Evolutionary conservation across 1,284 basidiomycete species (phyloP), one percentile per base, ranked within the genome.

Genomic region (Cryptococcus sp.): DNA sequence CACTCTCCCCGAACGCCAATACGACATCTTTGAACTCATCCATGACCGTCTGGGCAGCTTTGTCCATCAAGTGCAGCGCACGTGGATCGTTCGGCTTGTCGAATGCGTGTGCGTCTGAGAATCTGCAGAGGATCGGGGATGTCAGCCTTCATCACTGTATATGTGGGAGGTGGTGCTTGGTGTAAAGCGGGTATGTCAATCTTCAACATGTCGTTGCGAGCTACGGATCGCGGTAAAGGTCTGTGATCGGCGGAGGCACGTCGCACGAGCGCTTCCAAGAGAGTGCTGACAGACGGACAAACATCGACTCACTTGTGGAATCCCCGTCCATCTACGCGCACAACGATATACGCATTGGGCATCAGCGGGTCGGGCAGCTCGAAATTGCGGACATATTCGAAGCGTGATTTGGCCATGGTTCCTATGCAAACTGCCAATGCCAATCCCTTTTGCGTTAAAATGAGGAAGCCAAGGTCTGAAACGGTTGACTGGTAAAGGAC

Each of bases 1-100:
- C 96, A 43, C 92, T 95, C 81, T 99, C 91, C 1, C 95, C 95
- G 75, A 96, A 99, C 0, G 85, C 95, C 30, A 94, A 82, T 6
- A 91, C 80, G 52, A 95, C 85, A 72, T 94, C 91, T 47, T 85
- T 84, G 70, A 89, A 88, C 70, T 88, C 86, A 40, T 86, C 80
- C 89, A 99, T 90, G 39, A 96, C 84, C 47, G 85, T 81, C 63
- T 82, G 82, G 0, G 96, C 95, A 0, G 93, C 91, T 58, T 85
- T 84, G 73, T 99, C 94, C 95, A 99, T 98, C 43, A 99, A 83
- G 63, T 87, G 79, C 7, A 99, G 82, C 0, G 94, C 95, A 19
- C 86, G 83, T 40, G 84, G 78, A 77, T 99, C 95, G 78, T 98
- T 99, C 0, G 95, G 95, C 72, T 98, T 99, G 27, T 78, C 74